A percentile compares a stretch with the other conserved stretches of the same genome.
Conservation (phyloP, 2,329 filamentous ascomycete species). For the Mycosphaerella sp. region DNA sequence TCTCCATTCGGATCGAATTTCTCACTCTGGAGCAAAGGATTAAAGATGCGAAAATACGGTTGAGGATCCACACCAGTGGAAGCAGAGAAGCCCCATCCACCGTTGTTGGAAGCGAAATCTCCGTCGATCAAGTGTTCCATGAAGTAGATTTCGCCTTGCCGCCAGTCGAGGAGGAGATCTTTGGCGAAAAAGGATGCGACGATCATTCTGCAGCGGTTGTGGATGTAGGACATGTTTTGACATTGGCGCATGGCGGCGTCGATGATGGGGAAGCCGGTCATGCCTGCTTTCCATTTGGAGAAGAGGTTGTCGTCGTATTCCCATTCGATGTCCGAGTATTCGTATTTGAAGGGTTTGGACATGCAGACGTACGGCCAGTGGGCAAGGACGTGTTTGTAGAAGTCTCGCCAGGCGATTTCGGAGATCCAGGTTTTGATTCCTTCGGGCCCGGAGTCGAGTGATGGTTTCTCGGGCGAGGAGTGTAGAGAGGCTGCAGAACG, state of each 20-base stretch:
- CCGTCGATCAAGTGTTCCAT: conserved; percentile 76
- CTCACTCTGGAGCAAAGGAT: conserved; percentile 75
- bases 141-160: conserved; percentile 73
- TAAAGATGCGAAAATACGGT: conserved; percentile 88
- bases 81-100: conserved; percentile 61
- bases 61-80: conserved; percentile 74
- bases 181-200: conserved; percentile 75
- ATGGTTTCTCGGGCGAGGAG: conserved; percentile 42
- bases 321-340: conserved; percentile 78
- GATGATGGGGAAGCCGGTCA: conserved; percentile 75
- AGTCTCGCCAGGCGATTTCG: conserved; percentile 81
- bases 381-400: conserved; percentile 79
- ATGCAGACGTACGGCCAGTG: conserved; percentile 80
- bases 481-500: conserved; percentile 53
- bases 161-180: conserved; percentile 76
- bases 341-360: conserved; percentile 74
- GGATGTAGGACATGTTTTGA: conserved; percentile 65
- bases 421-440: conserved; percentile 71
- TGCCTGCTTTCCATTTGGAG: conserved; percentile 65
- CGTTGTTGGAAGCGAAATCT: conserved; percentile 73
- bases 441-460: conserved; percentile 59
- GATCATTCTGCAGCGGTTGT: conserved; percentile 80
- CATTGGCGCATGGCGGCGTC: conserved; percentile 83
- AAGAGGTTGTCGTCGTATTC: conserved; percentile 67
- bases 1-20: conserved; percentile 73